These are phyloP conservation scores for Globisporangium parvum DNA, from an alignment of 352 stramenopile species.

Conservation along the genomic window DNA sequence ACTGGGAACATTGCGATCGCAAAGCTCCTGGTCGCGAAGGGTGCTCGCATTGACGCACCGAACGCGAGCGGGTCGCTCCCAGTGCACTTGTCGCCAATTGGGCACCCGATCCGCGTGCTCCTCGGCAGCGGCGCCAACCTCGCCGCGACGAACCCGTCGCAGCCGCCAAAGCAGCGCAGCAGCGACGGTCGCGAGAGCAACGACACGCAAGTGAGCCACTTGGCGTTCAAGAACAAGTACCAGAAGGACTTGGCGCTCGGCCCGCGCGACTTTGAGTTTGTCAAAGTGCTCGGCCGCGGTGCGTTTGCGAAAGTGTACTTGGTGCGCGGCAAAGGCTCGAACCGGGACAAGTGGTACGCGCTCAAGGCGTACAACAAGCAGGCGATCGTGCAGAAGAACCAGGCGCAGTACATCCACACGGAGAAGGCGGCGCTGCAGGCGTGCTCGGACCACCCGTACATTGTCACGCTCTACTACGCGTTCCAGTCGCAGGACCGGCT, in stretches of 20 bases:
- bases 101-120: conserved; percentile 77
- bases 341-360: conserved; percentile 84
- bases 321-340: conserved; percentile 76
- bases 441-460: conserved; percentile 83
- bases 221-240: conserved; percentile 90
- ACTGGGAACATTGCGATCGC: conserved; percentile 71
- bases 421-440: conserved; percentile 78
- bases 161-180: conserved; percentile 43
- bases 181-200: conserved; percentile 49
- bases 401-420: conserved; percentile 84
- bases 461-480: conserved; percentile 79
- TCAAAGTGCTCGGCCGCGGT: conserved; percentile 78
- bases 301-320: conserved; percentile 85
- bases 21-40: conserved; percentile 70
- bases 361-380: conserved; percentile 88
- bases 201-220: conserved; percentile 68
- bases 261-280: conserved; percentile 82
- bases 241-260: conserved; percentile 77
- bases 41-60: conserved; percentile 61
- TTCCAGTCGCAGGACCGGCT: conserved; percentile 82
- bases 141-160: conserved; percentile 62
- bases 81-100: conserved; percentile 81
- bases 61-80: conserved; percentile 79
- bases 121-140: conserved; percentile 66
- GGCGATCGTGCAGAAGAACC: conserved; percentile 85